Conservation (phyloP, 2,329 filamentous ascomycete species). For the Aspergillus awamori region DNA sequence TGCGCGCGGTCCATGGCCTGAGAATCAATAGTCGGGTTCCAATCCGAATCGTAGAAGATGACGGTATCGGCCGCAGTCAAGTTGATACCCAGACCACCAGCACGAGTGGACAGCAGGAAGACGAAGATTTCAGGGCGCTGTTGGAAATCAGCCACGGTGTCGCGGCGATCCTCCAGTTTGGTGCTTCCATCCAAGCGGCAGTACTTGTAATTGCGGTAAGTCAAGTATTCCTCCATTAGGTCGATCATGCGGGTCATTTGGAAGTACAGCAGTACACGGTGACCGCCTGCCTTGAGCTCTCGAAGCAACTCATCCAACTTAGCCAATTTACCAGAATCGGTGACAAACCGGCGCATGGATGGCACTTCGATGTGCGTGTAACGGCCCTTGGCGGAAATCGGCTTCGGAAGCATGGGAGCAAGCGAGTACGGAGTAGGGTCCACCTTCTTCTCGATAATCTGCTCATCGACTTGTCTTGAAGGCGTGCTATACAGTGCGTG, state of each 20-base stretch:
- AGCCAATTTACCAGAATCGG: constrained; percentile 93
- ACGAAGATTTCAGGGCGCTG: constrained; percentile 93
- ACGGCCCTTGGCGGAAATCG: constrained; percentile 77
- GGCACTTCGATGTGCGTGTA: constrained; percentile 92
- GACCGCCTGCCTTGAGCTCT: constrained; percentile 86
- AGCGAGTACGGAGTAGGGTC: constrained; percentile 57
- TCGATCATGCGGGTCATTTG: constrained; percentile 99
- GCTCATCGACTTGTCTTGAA: constrained; percentile 66
- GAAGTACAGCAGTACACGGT: constrained; percentile 97
- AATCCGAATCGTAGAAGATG: constrained; percentile 99
- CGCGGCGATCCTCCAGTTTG: constrained; percentile 93
- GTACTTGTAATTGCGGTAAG: constrained; percentile 99
- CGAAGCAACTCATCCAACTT: constrained; percentile 85
- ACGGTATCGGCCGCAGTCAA: constrained; percentile 95
- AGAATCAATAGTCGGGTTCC: constrained; percentile 98
- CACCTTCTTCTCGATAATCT: constrained; percentile 72
- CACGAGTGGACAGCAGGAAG: constrained; percentile 92
- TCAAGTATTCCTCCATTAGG: constrained; percentile 97
- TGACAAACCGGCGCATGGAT: constrained; percentile 96
- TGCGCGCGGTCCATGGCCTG: constrained; percentile 99
- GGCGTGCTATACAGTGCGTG: constrained; percentile 70
- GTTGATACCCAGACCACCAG: constrained; percentile 97
- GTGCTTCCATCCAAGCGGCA: constrained; percentile 95
- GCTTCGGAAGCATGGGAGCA: constrained; percentile 75
- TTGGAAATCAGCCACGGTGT: constrained; percentile 97